Conservation (phyloP, 805 yeast species). For the Dipodascopsis uninucleata region DNA sequence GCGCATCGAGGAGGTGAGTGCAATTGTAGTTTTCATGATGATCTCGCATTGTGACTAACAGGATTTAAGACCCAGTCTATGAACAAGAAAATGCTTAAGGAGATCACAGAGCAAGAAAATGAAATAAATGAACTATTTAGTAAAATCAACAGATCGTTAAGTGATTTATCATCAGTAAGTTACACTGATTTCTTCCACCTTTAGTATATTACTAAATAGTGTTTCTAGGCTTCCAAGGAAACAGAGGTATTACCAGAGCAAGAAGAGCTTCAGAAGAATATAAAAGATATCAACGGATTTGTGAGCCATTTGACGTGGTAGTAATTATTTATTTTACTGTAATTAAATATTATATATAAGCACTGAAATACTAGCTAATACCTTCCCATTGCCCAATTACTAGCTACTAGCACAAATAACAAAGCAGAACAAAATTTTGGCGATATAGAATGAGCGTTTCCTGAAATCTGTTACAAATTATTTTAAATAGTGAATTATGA, state of each 20-base stretch:
- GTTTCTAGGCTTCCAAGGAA: slow-evolving; percentile 13
- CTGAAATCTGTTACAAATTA: no score
- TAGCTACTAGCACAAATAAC: no score
- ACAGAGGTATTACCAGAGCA: slow-evolving; percentile 15
- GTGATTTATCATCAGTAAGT: slow-evolving; percentile 12
- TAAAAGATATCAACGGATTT: slow-evolving; percentile 10
- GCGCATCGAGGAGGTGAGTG: slow-evolving; percentile 13
- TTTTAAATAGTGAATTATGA: no score
- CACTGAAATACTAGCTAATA: no score
- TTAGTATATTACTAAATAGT: background rate
- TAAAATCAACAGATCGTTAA: slow-evolving; percentile 3
- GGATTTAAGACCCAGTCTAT: slow-evolving; percentile 8
- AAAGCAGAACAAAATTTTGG: no score
- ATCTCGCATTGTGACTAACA: background rate
- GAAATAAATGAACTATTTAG: slow-evolving; percentile 13
- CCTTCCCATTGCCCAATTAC: no score
- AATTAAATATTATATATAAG: no score
- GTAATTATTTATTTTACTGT: no score
- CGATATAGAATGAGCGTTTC: no score
- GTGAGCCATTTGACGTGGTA: no score
- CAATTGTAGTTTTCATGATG: background rate
- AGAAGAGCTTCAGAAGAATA: slow-evolving; percentile 6
- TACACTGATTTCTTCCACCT: background rate
- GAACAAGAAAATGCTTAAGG: slow-evolving; percentile 14
- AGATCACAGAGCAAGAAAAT: slow-evolving; percentile 14